phyloP scores from a whole-genome alignment of 495 filamentous ascomycete species.

The Staphylotrichum tortipilum region DNA sequence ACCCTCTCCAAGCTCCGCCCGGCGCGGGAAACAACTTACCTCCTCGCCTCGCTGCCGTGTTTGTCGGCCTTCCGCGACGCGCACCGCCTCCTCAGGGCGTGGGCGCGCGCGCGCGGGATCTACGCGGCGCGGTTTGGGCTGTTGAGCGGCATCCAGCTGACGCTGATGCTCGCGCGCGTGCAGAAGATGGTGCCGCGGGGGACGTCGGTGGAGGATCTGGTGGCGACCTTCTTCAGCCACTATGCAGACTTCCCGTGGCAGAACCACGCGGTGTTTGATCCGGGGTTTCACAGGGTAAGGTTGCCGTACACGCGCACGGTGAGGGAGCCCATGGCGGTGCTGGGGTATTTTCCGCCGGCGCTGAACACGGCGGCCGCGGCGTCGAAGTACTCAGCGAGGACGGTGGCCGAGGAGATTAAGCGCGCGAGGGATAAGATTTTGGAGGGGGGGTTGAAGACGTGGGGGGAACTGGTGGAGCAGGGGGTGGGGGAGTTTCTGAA shows the following conservation, averaged over 20 bases:
- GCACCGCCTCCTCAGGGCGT: constrained; percentile 44
- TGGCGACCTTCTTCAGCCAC: constrained; percentile 48
- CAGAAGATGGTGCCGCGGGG: constrained; percentile 37
- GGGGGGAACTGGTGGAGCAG: constrained; percentile 43
- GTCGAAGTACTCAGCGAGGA: constrained; percentile 37
- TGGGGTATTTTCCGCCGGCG: constrained; percentile 44
- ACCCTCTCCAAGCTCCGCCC: constrained; percentile 48
- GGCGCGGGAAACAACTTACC: constrained; percentile 45
- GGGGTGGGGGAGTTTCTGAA: constrained; percentile 39
- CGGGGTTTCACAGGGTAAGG: constrained; percentile 33
- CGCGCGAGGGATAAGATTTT: constrained; percentile 32
- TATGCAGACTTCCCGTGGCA: constrained; percentile 49
- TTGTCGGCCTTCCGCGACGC: constrained; percentile 42
- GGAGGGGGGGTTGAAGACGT: constrained; percentile 36
- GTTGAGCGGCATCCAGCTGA: constrained; percentile 50
- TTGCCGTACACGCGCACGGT: constrained; percentile 39
- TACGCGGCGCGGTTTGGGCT: constrained; percentile 51
- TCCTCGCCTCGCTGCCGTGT: constrained; percentile 45
- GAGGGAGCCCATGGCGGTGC: constrained; percentile 48
- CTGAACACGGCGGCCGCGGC: constrained; percentile 46
- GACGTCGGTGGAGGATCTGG: constrained; percentile 32
- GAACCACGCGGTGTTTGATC: constrained; percentile 42
- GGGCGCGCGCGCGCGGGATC: constrained; percentile 47
- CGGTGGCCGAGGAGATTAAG: constrained; percentile 42
- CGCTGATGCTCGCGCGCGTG: constrained; percentile 45